Conservation (phyloP, 2,329 filamentous ascomycete genomes). For the Cucurbitaria berberidis region DNA sequence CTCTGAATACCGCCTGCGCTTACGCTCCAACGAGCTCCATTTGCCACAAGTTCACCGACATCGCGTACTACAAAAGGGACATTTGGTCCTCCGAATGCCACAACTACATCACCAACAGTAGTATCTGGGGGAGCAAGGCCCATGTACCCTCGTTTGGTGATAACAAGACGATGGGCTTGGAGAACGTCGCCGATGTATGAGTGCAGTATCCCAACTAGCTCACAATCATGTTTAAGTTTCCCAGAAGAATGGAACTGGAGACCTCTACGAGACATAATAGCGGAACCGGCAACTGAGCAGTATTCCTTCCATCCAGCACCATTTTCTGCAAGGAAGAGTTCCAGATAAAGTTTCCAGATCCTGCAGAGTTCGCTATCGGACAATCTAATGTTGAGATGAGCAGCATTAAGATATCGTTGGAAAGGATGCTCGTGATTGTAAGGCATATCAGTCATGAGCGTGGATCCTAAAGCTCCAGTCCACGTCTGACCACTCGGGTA, state of each 20-base stretch:
- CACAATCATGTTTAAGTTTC: neutral
- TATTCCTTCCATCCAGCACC: neutral
- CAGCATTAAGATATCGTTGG: neutral
- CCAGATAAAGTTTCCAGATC: neutral
- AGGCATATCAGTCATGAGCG: neutral
- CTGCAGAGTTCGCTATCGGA: neutral
- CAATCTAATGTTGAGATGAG: neutral
- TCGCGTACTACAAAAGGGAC: neutral
- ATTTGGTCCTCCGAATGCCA: conserved; percentile 1
- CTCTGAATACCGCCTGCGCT: neutral
- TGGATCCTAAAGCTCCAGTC: neutral
- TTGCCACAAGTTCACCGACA: neutral
- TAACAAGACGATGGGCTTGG: neutral
- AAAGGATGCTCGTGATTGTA: conserved; percentile 1
- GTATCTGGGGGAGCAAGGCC: conserved; percentile 4
- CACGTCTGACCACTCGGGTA: neutral
- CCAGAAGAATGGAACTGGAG: neutral
- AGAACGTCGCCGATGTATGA: conserved; percentile 4
- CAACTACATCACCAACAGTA: neutral
- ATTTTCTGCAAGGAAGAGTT: neutral
- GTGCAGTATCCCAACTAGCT: conserved; percentile 1
- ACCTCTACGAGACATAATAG: neutral
- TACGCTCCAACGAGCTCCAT: neutral
- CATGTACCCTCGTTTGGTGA: conserved; percentile 1
- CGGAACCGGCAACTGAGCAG: neutral